Evolutionary conservation across 2,329 filamentous ascomycete species (phyloP), one percentile per base, ranked within the genome.

Genomic region (Pseudogymnoascus destructans): DNA sequence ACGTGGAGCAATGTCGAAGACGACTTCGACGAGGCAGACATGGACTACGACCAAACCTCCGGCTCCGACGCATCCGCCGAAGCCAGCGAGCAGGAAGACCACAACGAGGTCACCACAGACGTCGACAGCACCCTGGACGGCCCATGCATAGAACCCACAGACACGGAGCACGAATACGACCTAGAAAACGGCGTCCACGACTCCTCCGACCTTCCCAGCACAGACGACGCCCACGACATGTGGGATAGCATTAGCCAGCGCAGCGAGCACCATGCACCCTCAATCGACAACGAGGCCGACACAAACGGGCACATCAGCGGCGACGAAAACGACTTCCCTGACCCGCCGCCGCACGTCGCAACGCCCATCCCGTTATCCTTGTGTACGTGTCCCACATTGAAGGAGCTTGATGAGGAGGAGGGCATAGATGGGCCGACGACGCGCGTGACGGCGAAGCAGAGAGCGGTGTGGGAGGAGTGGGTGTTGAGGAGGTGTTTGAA

Each of bases 381-480:
- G 65, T 71, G 63, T 57, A 66, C 59, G 5, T 66, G 63, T 56
- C 58, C 46, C n/a, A 56, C 58, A n/a, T 71, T 68, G 57, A 69
- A 71, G 6, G 75, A 77, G 15, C 59, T 57, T 6, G 49, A 58
- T 55, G 42, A 56, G 13, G 54, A 59, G 42, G 58, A 62, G 23
- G 70, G 73, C 19, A 66, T 79, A 5, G 72, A 70, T 13, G 78
- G 80, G 62, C 72, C 79, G 62, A 77, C 77, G 0, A 60, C 69
- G 3, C 67, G 66, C 36, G 75, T 79, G 3, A 72, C 70, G n/a
- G 73, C 74, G 61, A 64, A 67, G 33, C 75, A 79, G 63, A 72
- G 78, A 57, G 79, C 79, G 63, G 70, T 73, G 57, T 80, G 77
- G 78, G 77, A 81, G 66, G 74, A 73, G 63, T 81, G 78, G 78